Conservation (phyloP, 75 land plant species). For the Larix kaempferi region DNA sequence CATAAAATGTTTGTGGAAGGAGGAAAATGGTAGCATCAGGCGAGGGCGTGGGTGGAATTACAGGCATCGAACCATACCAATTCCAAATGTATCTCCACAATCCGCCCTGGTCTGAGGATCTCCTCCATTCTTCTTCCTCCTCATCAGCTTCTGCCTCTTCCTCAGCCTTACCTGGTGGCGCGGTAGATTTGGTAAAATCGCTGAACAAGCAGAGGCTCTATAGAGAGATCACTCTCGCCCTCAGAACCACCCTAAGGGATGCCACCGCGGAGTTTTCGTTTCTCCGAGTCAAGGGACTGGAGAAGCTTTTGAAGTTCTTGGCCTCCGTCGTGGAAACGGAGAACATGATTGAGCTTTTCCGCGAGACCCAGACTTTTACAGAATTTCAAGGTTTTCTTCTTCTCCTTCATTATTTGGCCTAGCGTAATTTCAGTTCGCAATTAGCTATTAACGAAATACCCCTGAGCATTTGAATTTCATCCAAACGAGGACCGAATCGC, state of each 20-base stretch:
- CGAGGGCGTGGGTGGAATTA: too few species aligned
- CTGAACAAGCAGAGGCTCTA: constrained; percentile 49
- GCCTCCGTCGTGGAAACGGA: constrained; percentile 55
- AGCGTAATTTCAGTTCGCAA: too few species aligned
- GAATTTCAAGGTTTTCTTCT: constrained; percentile 56
- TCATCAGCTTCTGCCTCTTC: neutral
- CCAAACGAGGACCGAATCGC: too few species aligned
- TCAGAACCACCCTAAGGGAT: constrained; percentile 68
- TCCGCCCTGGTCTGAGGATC: constrained; percentile 29
- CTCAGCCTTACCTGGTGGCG: neutral
- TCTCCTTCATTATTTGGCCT: too few species aligned
- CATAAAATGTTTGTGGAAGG: too few species aligned
- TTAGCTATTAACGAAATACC: too few species aligned
- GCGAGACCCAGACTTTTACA: constrained; percentile 61
- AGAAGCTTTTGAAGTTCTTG: constrained; percentile 53
- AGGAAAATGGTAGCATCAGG: too few species aligned
- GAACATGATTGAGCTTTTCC: constrained; percentile 53
- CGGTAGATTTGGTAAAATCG: constrained; percentile 57
- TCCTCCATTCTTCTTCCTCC: constrained; percentile 6
- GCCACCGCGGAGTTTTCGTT: constrained; percentile 84
- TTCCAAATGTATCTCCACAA: neutral
- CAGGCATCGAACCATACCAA: too few species aligned
- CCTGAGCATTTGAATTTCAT: too few species aligned
- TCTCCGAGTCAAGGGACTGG: constrained; percentile 65
- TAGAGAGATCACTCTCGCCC: constrained; percentile 73